These are phyloP conservation scores for Cajanus cajan DNA, from an alignment of 306 rosid species.

Conservation along the genomic window DNA sequence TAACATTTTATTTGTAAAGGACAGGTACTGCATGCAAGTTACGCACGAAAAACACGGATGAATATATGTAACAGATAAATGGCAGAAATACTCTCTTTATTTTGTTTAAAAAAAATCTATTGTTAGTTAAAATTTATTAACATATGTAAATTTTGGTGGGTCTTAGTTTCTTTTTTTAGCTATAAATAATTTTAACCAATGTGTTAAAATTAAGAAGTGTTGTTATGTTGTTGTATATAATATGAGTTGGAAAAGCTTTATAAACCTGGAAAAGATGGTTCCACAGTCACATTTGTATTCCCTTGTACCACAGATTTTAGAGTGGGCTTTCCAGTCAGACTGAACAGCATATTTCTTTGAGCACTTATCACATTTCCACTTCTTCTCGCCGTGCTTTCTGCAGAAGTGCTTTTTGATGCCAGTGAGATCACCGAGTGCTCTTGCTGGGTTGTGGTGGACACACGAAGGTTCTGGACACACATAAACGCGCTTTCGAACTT, in stretches of 20 bases:
- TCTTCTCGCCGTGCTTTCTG: constrained; percentile 88
- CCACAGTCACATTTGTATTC: constrained; percentile 97
- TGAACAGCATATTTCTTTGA: constrained; percentile 90
- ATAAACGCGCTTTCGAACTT: constrained; percentile 58
- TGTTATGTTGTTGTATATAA: neutral
- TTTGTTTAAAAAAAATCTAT: too few species aligned
- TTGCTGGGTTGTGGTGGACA: constrained; percentile 74
- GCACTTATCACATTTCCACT: constrained; percentile 93
- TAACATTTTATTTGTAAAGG: neutral
- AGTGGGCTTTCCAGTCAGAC: constrained; percentile 91
- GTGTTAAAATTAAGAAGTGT: too few species aligned
- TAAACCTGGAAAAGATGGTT: constrained; percentile 94
- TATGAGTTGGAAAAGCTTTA: neutral
- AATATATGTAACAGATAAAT: neutral
- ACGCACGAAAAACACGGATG: neutral
- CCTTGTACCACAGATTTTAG: constrained; percentile 75
- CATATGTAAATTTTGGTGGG: too few species aligned
- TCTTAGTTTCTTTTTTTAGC: too few species aligned
- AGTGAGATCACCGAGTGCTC: constrained; percentile 88
- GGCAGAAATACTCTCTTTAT: too few species aligned
- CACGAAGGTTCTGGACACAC: constrained; percentile 80
- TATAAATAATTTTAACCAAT: too few species aligned
- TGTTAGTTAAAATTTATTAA: too few species aligned
- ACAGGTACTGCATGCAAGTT: constrained; percentile 18
- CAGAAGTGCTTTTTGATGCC: constrained; percentile 88